A percentile compares a stretch with the other conserved stretches of the same genome.
Conservation (phyloP, 1,284 basidiomycete species). For the Heliocybe sulcata region DNA sequence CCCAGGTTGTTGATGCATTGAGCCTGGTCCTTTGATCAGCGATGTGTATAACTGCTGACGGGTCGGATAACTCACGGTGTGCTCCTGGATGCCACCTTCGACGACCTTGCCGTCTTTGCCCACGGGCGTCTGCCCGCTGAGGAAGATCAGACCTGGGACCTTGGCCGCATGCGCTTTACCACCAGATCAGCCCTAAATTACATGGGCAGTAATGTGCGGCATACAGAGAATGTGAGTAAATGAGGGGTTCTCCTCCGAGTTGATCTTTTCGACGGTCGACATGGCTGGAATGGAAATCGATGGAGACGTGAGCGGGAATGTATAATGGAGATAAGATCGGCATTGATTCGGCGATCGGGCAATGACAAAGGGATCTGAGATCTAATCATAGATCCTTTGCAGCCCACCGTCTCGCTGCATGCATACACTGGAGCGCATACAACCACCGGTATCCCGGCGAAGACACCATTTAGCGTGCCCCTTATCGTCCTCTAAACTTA, state of each 20-base stretch:
- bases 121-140: slow-evolving; percentile 51
- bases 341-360: background rate
- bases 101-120: slow-evolving; percentile 39
- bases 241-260: slow-evolving; percentile 33
- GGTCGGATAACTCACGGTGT: slow-evolving; percentile 32
- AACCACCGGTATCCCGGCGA: background rate
- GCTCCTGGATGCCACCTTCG: slow-evolving; percentile 45
- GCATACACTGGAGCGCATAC: no score
- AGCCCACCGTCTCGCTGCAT: no score
- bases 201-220: slow-evolving; percentile 12
- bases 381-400: background rate
- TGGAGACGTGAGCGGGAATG: background rate
- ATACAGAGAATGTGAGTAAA: slow-evolving; percentile 42
- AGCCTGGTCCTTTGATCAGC: slow-evolving; percentile 24
- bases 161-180: slow-evolving; percentile 46
- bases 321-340: background rate
- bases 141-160: slow-evolving; percentile 47
- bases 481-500: background rate
- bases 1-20: slow-evolving; percentile 49
- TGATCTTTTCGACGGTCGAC: slow-evolving; percentile 41
- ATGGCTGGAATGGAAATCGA: slow-evolving; percentile 16
- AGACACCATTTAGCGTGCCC: background rate
- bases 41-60: background rate
- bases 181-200: background rate
- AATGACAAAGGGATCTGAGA: background rate